phyloP scores from a whole-genome alignment of 345 rosid species.

The Eucalyptus curtisii region DNA sequence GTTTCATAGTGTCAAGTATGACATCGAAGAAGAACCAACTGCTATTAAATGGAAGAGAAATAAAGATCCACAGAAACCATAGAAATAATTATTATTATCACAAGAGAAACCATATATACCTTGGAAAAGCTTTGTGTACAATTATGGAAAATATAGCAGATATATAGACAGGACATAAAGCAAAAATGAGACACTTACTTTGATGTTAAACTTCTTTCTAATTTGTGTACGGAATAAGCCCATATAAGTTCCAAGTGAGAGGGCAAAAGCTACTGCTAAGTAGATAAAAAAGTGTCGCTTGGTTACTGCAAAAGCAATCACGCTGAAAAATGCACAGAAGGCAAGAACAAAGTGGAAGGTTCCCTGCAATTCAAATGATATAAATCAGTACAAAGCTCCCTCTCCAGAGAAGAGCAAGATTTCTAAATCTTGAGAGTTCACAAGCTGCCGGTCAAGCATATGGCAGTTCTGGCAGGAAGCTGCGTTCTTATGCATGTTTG shows the following conservation, averaged over 20 bases:
- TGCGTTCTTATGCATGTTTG: not conserved
- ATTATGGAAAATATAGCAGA: not conserved
- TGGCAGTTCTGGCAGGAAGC: not conserved
- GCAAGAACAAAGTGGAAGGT: conserved; percentile 45
- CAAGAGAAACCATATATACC: not conserved
- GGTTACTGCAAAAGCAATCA: conserved; percentile 48
- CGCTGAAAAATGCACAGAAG: conserved; percentile 20
- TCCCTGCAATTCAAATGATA: conserved; percentile 35
- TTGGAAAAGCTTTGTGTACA: not conserved
- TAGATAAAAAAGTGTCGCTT: conserved; percentile 55
- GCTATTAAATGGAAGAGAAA: not conserved
- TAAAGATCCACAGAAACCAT: not conserved
- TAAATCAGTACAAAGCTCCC: not conserved
- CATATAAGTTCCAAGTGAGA: conserved; percentile 45
- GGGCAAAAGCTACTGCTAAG: conserved; percentile 37
- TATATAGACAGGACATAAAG: not conserved
- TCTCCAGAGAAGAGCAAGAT: not conserved
- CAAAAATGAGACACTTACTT: conserved; percentile 26
- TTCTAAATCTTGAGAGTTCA: not conserved
- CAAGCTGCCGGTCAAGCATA: not conserved
- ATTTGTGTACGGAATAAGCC: conserved; percentile 64
- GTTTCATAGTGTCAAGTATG: not conserved
- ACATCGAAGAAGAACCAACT: not conserved
- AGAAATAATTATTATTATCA: not conserved
- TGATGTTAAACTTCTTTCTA: conserved; percentile 66